Evolutionary conservation across 2,329 filamentous ascomycete species (phyloP), one percentile per base, ranked within the genome.

Genomic region (Periglandula ipomoeae): DNA sequence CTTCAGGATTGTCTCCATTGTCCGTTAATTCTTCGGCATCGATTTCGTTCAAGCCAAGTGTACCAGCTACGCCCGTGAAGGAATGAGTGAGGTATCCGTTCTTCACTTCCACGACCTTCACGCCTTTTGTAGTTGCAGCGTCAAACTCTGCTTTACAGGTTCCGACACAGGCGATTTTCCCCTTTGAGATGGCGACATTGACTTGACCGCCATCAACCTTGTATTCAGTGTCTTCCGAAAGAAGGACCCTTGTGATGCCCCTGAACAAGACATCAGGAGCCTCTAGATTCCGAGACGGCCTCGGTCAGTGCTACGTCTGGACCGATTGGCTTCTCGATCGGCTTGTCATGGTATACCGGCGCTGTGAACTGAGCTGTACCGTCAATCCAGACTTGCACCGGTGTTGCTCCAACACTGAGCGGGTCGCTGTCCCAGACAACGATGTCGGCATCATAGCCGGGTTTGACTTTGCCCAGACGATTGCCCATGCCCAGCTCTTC

Each of bases 371-470:
- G 81, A 2, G 74, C 67, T 8, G 67, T 73, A 3, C 79, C 80
- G 49, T 83, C 79, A 50, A 83, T 82, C 75, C 78, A 83, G 2
- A 83, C 76, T 60, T 83, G 79, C 0, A 77, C 69, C 0, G 79
- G 79, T 0, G 76, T 65, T 1, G 79, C 79, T 1, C 79, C 79
- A 0, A 81, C 72, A 38, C 75, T 77, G 2, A 83, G 64, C 26
- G 80, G 79, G 51, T 83, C 78, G 38, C 74, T 78, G 54, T 83
- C 78, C 79, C 79, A 83, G 8, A 82, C 71, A 10, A 75, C 79
- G 26, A 83, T 57, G 51, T 83, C 79, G 40, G 78, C 79, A 51
- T 82, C 79, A 43, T 74, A 82, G 0, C 80, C 79, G 3, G 76
- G 69, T 65, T 81, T 81, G 48, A 82, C 62, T 58, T 81, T 82